These are phyloP conservation scores for Nasturtium officinale DNA, from an alignment of 345 rosid species.

Conservation along the genomic window DNA sequence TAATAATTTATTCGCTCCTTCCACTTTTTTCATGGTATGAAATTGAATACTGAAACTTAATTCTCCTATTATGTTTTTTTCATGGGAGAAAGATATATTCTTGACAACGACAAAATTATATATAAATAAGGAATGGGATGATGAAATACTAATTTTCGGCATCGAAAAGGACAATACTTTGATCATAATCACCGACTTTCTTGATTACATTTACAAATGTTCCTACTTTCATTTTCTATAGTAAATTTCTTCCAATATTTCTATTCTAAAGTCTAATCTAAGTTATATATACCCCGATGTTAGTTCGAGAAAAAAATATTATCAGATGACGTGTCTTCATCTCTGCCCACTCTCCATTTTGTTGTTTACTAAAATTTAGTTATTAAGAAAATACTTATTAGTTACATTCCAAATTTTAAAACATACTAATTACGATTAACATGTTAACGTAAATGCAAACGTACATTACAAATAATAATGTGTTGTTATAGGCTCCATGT, in stretches of 20 bases:
- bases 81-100: constrained; percentile 32
- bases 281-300: constrained; percentile 17
- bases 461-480: neutral
- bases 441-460: neutral
- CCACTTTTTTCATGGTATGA: neutral
- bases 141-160: constrained; percentile 29
- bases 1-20: neutral
- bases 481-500: neutral
- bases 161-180: constrained; percentile 46
- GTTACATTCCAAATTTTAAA: neutral
- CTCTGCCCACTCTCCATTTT: neutral
- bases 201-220: constrained; percentile 12
- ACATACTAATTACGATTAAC: too few relatives aligned
- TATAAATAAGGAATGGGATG: constrained; percentile 19
- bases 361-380: neutral
- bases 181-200: constrained; percentile 44
- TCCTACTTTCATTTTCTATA: constrained; percentile 9
- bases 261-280: neutral
- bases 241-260: constrained; percentile 5
- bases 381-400: neutral
- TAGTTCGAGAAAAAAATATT: constrained; percentile 30
- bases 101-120: constrained; percentile 28
- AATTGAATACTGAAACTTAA: neutral
- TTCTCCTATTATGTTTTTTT: neutral
- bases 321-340: constrained; percentile 25